Evolutionary conservation across 352 stramenopile genomes (phyloP).

Genomic region (Lagenidium sp.): DNA sequence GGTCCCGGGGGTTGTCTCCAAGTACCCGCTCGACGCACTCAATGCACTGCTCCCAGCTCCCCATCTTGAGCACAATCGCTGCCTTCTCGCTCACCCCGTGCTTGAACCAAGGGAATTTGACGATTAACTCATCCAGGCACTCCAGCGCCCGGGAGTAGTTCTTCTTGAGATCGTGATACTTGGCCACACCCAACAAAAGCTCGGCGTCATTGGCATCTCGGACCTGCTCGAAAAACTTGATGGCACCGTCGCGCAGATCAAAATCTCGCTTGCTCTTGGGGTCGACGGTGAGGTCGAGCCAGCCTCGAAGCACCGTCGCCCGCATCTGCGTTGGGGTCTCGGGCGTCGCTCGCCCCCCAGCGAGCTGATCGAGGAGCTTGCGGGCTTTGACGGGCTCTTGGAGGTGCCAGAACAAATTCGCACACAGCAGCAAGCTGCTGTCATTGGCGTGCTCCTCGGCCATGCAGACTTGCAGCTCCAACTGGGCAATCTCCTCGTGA

Average conservation of each 20-base stretch:
- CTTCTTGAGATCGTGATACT: constrained; percentile 71
- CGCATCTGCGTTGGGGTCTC: constrained; percentile 26
- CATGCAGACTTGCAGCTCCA: constrained; percentile 74
- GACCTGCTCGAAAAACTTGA: constrained; percentile 62
- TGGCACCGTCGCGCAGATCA: constrained; percentile 43
- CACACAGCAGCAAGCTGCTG: constrained; percentile 47
- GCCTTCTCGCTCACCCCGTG: constrained; percentile 78
- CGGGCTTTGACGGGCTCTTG: constrained; percentile 48
- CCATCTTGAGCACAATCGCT: constrained; percentile 74
- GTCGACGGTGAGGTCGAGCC: constrained; percentile 66
- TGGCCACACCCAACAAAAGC: constrained; percentile 58
- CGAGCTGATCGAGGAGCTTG: constrained; percentile 61
- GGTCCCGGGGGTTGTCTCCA: constrained; percentile 47
- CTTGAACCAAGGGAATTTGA: constrained; percentile 77
- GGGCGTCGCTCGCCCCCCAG: constrained; percentile 8
- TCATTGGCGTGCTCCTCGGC: constrained; percentile 60
- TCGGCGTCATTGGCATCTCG: constrained; percentile 65
- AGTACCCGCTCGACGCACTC: constrained; percentile 70
- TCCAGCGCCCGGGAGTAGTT: constrained; percentile 54
- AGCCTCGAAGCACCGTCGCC: constrained; percentile 53
- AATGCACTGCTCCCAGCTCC: constrained; percentile 78
- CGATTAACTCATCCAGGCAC: constrained; percentile 62
- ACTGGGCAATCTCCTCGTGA: constrained; percentile 66
- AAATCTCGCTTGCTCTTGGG: constrained; percentile 58
- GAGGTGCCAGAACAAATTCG: constrained; percentile 76